Conservation (phyloP, 192 early-diverging fungal genomes). For the Backusella tarrabulga region DNA sequence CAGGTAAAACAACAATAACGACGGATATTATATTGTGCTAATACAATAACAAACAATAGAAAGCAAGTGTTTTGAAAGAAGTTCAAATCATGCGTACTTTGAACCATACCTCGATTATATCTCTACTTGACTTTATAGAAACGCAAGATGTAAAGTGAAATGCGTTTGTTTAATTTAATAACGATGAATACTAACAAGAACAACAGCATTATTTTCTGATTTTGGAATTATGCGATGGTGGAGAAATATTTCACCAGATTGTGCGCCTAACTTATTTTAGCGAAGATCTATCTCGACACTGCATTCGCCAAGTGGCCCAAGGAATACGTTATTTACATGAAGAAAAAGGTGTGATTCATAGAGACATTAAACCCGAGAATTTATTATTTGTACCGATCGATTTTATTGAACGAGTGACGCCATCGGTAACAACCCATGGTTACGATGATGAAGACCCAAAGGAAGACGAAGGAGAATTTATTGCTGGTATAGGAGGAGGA, state of each 20-base stretch:
- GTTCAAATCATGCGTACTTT: slow-evolving; percentile 83
- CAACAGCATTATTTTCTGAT: slow-evolving; percentile 70
- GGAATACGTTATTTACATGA: slow-evolving; percentile 85
- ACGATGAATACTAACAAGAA: background rate
- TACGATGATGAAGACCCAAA: slow-evolving; percentile 67
- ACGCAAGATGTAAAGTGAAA: slow-evolving; percentile 47
- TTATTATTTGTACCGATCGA: slow-evolving; percentile 75
- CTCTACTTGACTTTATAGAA: slow-evolving; percentile 73
- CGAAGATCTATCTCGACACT: slow-evolving; percentile 74
- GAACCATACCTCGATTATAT: slow-evolving; percentile 72
- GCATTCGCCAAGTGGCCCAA: slow-evolving; percentile 86
- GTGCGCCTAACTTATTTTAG: slow-evolving; percentile 80
- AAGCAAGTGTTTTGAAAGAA: slow-evolving; percentile 85
- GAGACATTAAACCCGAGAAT: slow-evolving; percentile 96
- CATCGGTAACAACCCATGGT: slow-evolving; percentile 6
- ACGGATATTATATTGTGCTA: background rate
- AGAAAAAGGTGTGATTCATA: slow-evolving; percentile 74
- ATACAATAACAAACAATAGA: slow-evolving; percentile 33
- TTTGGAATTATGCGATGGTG: slow-evolving; percentile 82
- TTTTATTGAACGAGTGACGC: slow-evolving; percentile 35
- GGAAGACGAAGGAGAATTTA: slow-evolving; percentile 74
- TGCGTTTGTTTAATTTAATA: background rate
- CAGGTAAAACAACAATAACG: slow-evolving; percentile 47
- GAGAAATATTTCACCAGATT: slow-evolving; percentile 89
- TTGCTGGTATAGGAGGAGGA: slow-evolving; percentile 72